A percentile compares a stretch with the other conserved stretches of the same genome.
Evolutionary conservation across 2,329 filamentous ascomycete species (phyloP).

Genomic region (Arthrinium phaeospermum): DNA sequence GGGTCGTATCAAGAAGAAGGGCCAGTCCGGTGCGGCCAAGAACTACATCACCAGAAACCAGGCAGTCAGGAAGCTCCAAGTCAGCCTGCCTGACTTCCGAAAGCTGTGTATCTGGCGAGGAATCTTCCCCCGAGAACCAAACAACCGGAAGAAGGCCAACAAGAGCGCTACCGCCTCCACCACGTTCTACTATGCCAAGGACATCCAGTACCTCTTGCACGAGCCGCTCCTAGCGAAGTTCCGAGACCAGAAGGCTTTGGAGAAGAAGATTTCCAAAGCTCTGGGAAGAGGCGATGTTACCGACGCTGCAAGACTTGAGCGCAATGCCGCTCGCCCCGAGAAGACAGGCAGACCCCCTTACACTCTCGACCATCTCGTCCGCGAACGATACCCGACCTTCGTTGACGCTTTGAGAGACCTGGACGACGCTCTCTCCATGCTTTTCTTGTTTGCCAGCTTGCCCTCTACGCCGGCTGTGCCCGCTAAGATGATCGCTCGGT

Average conservation of each 20-base stretch:
- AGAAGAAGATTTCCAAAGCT: slow-evolving; percentile 96
- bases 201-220: slow-evolving; percentile 97
- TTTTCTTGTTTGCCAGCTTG: slow-evolving; percentile 96
- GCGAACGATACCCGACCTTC: slow-evolving; percentile 97
- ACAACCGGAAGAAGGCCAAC: slow-evolving; percentile 95
- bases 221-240: slow-evolving; percentile 94
- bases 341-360: slow-evolving; percentile 89
- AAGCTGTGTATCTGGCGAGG: slow-evolving; percentile 99
- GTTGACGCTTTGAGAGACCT: slow-evolving; percentile 91
- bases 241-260: slow-evolving; percentile 93
- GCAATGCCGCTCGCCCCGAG: slow-evolving; percentile 85
- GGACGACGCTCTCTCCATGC: slow-evolving; percentile 94
- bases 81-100: slow-evolving; percentile 95
- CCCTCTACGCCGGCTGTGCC: slow-evolving; percentile 89
- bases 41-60: slow-evolving; percentile 98
- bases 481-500: slow-evolving; percentile 93
- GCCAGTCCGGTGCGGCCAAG: slow-evolving; percentile 88
- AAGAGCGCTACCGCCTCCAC: slow-evolving; percentile 89
- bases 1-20: slow-evolving; percentile 90
- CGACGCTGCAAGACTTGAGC: slow-evolving; percentile 86
- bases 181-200: slow-evolving; percentile 91
- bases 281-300: slow-evolving; percentile 89
- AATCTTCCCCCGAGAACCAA: slow-evolving; percentile 96
- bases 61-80: slow-evolving; percentile 96
- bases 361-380: slow-evolving; percentile 94